A percentile compares a stretch with the other conserved stretches of the same genome.
Evolutionary conservation across 805 yeast genomes (phyloP).

Genomic region (Candida jianshihensis): DNA sequence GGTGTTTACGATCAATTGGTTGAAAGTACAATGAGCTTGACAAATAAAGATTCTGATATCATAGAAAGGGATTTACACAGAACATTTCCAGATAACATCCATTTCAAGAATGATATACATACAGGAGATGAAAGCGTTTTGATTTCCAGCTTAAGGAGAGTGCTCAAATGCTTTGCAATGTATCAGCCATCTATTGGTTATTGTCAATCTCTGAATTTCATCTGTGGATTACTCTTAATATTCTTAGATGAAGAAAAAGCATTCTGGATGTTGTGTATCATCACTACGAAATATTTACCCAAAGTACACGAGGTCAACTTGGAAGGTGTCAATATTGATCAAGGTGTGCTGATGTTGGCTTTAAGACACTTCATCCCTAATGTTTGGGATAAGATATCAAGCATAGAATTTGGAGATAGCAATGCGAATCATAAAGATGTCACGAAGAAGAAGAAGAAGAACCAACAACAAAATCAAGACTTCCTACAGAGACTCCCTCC

Average conservation of each 20-base stretch:
- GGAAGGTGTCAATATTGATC: constrained; percentile 94
- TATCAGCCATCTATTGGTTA: constrained; percentile 90
- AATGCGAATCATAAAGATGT: constrained; percentile 23
- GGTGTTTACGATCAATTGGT: constrained; percentile 74
- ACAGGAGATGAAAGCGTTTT: constrained; percentile 36
- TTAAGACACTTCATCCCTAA: constrained; percentile 77
- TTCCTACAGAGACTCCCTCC: constrained; percentile 80
- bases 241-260: constrained; percentile 87
- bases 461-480: constrained; percentile 26
- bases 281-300: constrained; percentile 79
- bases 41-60: constrained; percentile 79
- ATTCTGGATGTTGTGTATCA: constrained; percentile 92
- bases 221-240: constrained; percentile 78
- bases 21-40: constrained; percentile 42
- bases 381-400: constrained; percentile 55
- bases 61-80: constrained; percentile 91
- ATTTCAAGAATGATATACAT: constrained; percentile 43
- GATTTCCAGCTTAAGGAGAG: constrained; percentile 70
- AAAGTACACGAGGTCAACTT: constrained; percentile 85
- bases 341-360: constrained; percentile 87
- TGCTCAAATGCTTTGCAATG: constrained; percentile 74
- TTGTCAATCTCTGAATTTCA: constrained; percentile 90
- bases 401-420: constrained; percentile 25
- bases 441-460: constrained; percentile 10
- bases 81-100: constrained; percentile 89